Base-by-base conservation (phyloP, 129 eudicot genomes). In the Cynara cardunculus region DNA sequence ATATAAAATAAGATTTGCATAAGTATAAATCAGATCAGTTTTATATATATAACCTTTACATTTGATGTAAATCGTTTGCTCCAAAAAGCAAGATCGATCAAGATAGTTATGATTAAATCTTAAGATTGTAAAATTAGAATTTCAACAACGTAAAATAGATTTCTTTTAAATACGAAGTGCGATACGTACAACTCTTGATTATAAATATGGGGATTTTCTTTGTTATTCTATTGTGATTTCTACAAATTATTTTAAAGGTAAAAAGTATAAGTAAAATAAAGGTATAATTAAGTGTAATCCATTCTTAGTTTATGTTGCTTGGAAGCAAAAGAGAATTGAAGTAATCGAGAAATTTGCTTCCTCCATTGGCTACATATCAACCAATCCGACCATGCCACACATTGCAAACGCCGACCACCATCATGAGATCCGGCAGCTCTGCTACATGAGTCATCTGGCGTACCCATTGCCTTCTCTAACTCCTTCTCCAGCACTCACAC, bases 381-480 rank as follows among this genome's bases (percentile, higher is more conserved):
- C 86, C 86, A 83, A 83, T 83, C 27, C 34, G 6, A 27, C 72
- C 59, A 77, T 83, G 69, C 77, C 86, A 71, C 56, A 7, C 5
- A 66, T 3, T n/a, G 37, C 21, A 62, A 83, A 77, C 82, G 39
- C 69, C 82, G 86, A 83, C 86, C 30, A 25, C 78, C 78, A 83
- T 78, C 86, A 82, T 35, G 78, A 12, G 66, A 19, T 75, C 76
- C 85, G 85, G 67, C 80, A 53, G 27, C 56, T 65, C 24, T 74
- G 56, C 75, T 66, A 65, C 70, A 2, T 53, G 22, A 53, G 64
- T 74, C 79, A 66, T 44, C 41, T 67, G 78, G 84, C 84, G 78
- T 77, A 71, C 82, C 72, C 78, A 71, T 82, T 82, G 86, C 86
- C 86, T 82, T 77, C 82, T 13, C 18, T 14, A 77, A 71, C 86